Evolutionary conservation across 2,329 filamentous ascomycete species (phyloP), one percentile per base, ranked within the genome.

Genomic region (Colletotrichum musae): DNA sequence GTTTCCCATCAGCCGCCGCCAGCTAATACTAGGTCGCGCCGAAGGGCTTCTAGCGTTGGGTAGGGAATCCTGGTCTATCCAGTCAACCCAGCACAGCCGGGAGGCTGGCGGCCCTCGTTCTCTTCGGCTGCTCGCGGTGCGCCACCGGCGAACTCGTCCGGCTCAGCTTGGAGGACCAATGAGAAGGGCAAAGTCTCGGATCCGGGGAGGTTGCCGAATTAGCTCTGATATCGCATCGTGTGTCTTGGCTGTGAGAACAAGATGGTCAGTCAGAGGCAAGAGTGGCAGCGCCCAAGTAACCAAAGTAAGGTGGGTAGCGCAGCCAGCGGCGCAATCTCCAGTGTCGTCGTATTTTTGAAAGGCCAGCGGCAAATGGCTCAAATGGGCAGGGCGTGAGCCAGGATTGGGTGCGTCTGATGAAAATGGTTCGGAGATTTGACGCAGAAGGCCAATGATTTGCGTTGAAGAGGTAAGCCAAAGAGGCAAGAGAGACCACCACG

Each of bases 351-450:
- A 36, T 36, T 36, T 9, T 10, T 10, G 43, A 41, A 32, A 43
- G 16, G 39, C 24, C 36, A 39, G 28, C 28, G 45, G 61, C 50
- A 36, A 39, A 15, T 13, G 66, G 54, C 62, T 62, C 21, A 39
- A 57, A 66, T 39, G 51, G 56, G 43, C 21, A 16, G 66, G 45
- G 5, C 12, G 51, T 57, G 56, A 6, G 18, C 18, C 18, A 5
- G 66, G 56, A 66, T 67, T 70, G 62, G 62, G 43, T 61, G 50
- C 50, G 13, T n/a, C 21, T 24, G 21, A 58, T 41, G 50, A 45
- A 52, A 52, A 41, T 60, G 36, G 41, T 52, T 67, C 67, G 67
- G 67, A 70, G 57, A 70, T 67, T 70, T 61, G 67, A 67, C 51
- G 57, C 45, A 52, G 45, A 60, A 60, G 56, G 56, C 66, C 50